These are phyloP conservation scores for Hyphopichia buzzinii DNA, from an alignment of 1,139 yeast species.

Conservation along the genomic window DNA sequence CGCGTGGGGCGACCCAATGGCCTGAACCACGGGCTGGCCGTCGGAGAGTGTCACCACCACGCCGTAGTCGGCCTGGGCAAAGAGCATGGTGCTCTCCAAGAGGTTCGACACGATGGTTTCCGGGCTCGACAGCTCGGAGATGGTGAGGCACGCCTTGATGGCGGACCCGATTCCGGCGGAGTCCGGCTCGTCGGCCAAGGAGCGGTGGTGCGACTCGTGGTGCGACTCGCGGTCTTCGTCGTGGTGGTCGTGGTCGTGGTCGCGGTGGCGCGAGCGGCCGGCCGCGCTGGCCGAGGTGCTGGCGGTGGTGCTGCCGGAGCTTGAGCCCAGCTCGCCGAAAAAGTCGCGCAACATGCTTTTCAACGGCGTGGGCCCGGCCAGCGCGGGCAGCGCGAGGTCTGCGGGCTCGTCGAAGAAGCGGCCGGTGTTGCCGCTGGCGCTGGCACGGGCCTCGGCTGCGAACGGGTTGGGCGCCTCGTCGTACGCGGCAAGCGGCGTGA, in stretches of 20 bases:
- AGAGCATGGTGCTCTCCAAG: slow-evolving; percentile 39
- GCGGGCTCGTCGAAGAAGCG: too few relatives aligned
- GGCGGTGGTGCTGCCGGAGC: not conserved
- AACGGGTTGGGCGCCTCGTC: too few relatives aligned
- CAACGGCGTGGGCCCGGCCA: slow-evolving; percentile 1
- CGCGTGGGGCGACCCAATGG: slow-evolving; percentile 42
- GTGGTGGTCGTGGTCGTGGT: too few relatives aligned
- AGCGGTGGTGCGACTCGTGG: not conserved
- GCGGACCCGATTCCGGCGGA: slow-evolving; percentile 9
- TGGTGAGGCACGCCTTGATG: slow-evolving; percentile 46
- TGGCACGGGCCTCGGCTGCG: too few relatives aligned
- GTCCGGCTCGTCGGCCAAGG: not conserved
- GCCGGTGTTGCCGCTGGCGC: too few relatives aligned
- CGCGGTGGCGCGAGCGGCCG: too few relatives aligned
- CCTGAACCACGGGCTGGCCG: slow-evolving; percentile 39
- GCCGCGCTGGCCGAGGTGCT: not conserved
- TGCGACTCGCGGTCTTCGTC: too few relatives aligned
- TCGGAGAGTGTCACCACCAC: slow-evolving; percentile 38
- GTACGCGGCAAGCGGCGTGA: slow-evolving; percentile 1
- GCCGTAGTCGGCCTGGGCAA: slow-evolving; percentile 47
- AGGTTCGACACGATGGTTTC: slow-evolving; percentile 39
- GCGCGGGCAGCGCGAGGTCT: too few relatives aligned
- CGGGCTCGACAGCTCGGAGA: slow-evolving; percentile 46
- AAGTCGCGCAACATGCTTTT: slow-evolving; percentile 2
- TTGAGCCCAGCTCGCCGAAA: too few relatives aligned